Base-by-base conservation (phyloP, 140 eudicot genomes). In the Oenanthe javanica region DNA sequence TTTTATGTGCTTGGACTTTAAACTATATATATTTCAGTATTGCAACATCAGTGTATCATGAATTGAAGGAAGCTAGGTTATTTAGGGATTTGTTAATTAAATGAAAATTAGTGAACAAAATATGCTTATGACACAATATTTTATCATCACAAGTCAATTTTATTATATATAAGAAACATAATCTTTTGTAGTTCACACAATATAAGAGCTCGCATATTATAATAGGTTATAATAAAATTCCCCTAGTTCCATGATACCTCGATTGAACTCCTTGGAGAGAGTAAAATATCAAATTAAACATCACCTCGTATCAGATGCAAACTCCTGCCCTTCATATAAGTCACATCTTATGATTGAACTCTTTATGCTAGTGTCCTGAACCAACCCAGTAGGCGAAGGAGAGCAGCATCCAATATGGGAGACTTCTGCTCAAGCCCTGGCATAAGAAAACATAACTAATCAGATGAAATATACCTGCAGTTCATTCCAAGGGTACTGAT, bases 341-440 rank as follows among this genome's bases (percentile, higher is more conserved):
- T 45, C 46, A 45, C 48, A 46, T 45, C 59, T 63, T 47, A 4
- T 19, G 27, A 6, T 57, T 45, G 11, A 66, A 66, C 16, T 47
- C 64, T 47, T 93, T 83, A 93, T 45, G 99, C 99, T 69, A 95
- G 83, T 63, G 97, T 83, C 88, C 99, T 85, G 25, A 95, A 89
- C 99, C 99, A 95, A 73, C 99, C 89, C 13, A 95, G 92, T 72
- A 92, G 72, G 72, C 90, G 70, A 88, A 95, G 99, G 78, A 92
- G 97, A 77, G 90, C 99, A 47, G 87, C 90, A 76, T 95, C 99
- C 78, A 95, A 81, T 40, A 92, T 81, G 2, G 89, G 89, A 42
- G 92, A 89, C 84, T 82, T 89, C 92, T 91, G 79, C 86, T 92
- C 99, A 9, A 90, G 84, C 76, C 99, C 99, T 95, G 78, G 76